Evolutionary conservation across 192 early-diverging fungal species (phyloP).

Genomic region (Coemansia sp.): DNA sequence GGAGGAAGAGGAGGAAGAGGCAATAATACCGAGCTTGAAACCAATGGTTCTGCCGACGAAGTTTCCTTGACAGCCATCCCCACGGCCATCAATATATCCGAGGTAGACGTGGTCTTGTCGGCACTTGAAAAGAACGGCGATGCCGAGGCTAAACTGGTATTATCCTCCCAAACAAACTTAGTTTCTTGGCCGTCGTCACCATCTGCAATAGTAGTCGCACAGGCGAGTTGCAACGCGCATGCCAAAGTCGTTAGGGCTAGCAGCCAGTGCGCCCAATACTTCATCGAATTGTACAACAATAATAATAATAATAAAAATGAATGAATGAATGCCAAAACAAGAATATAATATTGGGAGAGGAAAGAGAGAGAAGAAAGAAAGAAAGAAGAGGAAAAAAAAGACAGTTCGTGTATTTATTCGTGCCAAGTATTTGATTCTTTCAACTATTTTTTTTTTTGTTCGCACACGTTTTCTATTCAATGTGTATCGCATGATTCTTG

Average conservation of each 20-base stretch:
- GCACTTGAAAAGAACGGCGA: not conserved
- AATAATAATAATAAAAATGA: not conserved
- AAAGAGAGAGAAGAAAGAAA: not conserved
- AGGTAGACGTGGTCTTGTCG: not conserved
- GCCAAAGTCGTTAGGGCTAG: not conserved
- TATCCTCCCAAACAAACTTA: not conserved
- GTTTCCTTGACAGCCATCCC: constrained; percentile 2
- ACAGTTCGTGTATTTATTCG: too few relatives aligned
- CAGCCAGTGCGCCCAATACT: not conserved
- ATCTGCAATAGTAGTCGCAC: not conserved
- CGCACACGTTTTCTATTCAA: too few relatives aligned
- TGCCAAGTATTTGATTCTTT: not conserved
- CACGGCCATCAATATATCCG: not conserved
- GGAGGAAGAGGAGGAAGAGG: not conserved
- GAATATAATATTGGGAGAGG: not conserved
- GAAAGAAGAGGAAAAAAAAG: not conserved
- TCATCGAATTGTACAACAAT: not conserved
- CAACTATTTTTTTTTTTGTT: not conserved
- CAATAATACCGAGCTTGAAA: not conserved
- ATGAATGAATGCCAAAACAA: not conserved
- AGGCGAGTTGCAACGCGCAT: not conserved
- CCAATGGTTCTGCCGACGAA: not conserved
- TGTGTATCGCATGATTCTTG: too few relatives aligned
- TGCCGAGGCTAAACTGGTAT: not conserved
- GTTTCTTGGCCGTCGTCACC: not conserved